These are phyloP conservation scores for Ceratocystis eucalypticola DNA, from an alignment of 2,329 filamentous ascomycete species.

Conservation along the genomic window DNA sequence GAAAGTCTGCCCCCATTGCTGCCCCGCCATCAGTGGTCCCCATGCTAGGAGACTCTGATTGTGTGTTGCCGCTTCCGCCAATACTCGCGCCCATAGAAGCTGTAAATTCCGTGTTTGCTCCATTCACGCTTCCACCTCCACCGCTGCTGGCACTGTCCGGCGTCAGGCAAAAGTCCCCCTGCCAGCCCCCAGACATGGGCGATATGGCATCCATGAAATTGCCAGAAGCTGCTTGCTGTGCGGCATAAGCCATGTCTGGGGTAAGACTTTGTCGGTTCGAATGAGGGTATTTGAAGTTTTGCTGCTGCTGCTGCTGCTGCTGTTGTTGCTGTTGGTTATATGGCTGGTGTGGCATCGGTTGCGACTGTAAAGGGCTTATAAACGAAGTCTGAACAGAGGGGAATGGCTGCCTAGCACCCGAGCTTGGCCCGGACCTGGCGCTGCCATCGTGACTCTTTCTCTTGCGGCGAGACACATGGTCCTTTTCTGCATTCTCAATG, in stretches of 20 bases:
- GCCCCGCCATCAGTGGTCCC: not conserved
- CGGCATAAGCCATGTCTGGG: conserved; percentile 11
- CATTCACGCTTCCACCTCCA: not conserved
- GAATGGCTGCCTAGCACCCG: conserved; percentile 19
- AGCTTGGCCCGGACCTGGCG: conserved; percentile 22
- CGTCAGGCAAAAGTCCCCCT: conserved; percentile 31
- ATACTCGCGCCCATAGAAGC: conserved; percentile 21
- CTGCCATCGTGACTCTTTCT: conserved; percentile 54
- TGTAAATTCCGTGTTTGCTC: conserved; percentile 9
- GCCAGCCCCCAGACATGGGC: conserved; percentile 32
- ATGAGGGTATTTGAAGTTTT: not conserved
- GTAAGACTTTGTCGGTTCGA: conserved; percentile 1
- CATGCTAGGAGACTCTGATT: not conserved
- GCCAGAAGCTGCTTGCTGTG: conserved; percentile 7
- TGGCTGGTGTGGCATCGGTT: not conserved
- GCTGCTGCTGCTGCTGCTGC: conserved; percentile 4
- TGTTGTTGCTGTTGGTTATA: not conserved
- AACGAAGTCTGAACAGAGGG: conserved; percentile 22
- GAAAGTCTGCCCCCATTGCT: not conserved
- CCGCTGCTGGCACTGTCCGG: conserved; percentile 20
- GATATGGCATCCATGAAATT: conserved; percentile 16
- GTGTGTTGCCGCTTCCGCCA: not conserved
- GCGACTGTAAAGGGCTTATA: conserved; percentile 22
- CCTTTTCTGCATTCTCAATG: conserved; percentile 81
- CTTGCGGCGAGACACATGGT: conserved; percentile 67